Evolutionary conservation across 805 yeast genomes (phyloP).

Genomic region (Scheffersomyces stipitis): DNA sequence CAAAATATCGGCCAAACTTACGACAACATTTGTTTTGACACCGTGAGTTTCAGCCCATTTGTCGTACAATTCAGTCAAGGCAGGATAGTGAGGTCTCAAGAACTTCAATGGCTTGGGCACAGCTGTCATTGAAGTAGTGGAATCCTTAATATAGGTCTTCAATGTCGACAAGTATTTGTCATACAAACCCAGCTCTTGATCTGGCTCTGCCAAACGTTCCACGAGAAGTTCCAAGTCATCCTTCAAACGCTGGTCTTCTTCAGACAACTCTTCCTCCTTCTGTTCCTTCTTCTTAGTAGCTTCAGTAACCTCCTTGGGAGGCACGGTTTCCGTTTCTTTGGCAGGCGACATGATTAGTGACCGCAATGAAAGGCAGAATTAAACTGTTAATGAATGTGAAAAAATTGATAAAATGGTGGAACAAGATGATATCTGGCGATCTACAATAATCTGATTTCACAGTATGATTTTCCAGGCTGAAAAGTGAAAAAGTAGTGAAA

Average conservation of each 20-base stretch:
- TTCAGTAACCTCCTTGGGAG: slow-evolving; percentile 12
- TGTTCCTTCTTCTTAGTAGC: slow-evolving; percentile 22
- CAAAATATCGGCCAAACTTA: slow-evolving; percentile 77
- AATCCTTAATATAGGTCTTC: slow-evolving; percentile 78
- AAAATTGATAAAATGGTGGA: no score
- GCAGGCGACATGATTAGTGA: slow-evolving; percentile 39
- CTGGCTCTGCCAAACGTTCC: slow-evolving; percentile 65
- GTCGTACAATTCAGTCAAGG: slow-evolving; percentile 63
- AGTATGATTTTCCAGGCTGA: no score
- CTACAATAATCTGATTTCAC: no score
- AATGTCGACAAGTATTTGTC: slow-evolving; percentile 63
- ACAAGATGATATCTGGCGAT: no score
- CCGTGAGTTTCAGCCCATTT: slow-evolving; percentile 51
- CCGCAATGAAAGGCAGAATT: no score
- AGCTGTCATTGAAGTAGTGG: slow-evolving; percentile 98
- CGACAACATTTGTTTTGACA: slow-evolving; percentile 39
- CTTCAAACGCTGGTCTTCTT: slow-evolving; percentile 88
- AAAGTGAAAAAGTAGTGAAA: no score
- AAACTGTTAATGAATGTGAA: no score
- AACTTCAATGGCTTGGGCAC: slow-evolving; percentile 98
- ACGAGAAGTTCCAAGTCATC: slow-evolving; percentile 84
- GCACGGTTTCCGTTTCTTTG: slow-evolving; percentile 20
- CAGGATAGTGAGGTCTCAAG: slow-evolving; percentile 79
- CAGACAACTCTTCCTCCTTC: slow-evolving; percentile 81
- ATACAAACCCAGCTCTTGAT: slow-evolving; percentile 47